Base-by-base conservation (phyloP, 345 rosid genomes). In the Corchorus capsularis region DNA sequence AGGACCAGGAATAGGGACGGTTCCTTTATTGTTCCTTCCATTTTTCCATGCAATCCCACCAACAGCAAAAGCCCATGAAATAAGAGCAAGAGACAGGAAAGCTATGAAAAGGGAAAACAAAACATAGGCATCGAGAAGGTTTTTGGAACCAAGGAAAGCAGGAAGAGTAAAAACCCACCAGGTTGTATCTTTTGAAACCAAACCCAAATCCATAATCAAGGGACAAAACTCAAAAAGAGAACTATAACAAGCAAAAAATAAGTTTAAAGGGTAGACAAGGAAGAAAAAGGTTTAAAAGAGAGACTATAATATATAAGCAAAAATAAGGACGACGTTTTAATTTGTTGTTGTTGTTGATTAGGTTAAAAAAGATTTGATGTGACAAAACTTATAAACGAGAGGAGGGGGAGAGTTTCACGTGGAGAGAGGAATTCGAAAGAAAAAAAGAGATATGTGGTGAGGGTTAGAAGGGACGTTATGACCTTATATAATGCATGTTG, bases 41-140 rank as follows among this genome's bases (percentile, higher is more conserved):
- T 88, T 67, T 63, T 74, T 85, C 97, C 98, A 94, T 4, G 98
- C 97, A 43, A 69, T 19, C 0, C 98, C 98, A 3, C 93, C 97
- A 15, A 76, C 72, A 41, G 98, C 74, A 5, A 85, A 71, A 53
- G 80, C 79, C 98, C 97, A 93, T 0, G 93, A 70, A 41, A 91
- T 77, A 53, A 88, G 11, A 8, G 81, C 76, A 1, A 88, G 73
- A 0, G 87, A 81, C 43, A 86, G 45, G 8, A 77, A 71, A 63
- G 84, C 82, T 9, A 82, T 52, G 19, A 85, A n/a, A 14, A 92
- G 83, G 17, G 91, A 81, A 39, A 79, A 71, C 12, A 86, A 9
- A 53, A 85, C 6, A 19, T 83, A 82, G 6, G 63, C 63, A 67
- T 86, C 89, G 0, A 79, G 63, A 0, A 87, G 69, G 73, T 41